Base-by-base conservation (phyloP, 2,329 filamentous ascomycete genomes). In the Ambrosiella xylebori region DNA sequence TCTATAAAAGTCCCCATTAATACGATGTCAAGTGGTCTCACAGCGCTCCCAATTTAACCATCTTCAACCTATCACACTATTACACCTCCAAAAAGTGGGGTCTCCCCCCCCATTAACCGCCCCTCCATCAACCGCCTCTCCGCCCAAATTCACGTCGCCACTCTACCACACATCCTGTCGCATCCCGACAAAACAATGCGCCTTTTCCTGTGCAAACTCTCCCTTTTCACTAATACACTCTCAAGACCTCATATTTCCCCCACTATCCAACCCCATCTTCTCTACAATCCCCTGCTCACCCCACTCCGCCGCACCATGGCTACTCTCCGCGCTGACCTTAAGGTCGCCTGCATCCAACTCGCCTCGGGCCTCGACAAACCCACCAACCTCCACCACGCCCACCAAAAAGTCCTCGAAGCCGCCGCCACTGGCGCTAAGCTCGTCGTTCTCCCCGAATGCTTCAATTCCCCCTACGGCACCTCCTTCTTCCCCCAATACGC, bases 381-480 rank as follows among this genome's bases (percentile, higher is more conserved):
- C 9, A 78, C 78, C 63, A 98, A 98, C 72, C 87, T 98, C 62
- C 68, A 77, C 19, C 84, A 84, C 68, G 91, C 93, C 11, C 84
- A 86, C 59, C 76, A 77, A 49, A 90, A 93, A 68, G 89, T 97
- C 60, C 78, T 88, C 62, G 83, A 88, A 69, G 91, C 93, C 4
- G 84, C 88, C 27, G 70, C 74, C 35, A 74, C 74, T 2, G 91
- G 91, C 64, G 88, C 91, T 61, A 82, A 86, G 59, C 82, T 98
- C 61, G 84, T 97, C 63, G 88, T 97, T 39, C 80, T 98, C 15
- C 93, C 93, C 40, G 93, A 98, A 74, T 98, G 93, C 77, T 98
- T 98, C 81, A 98, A 98, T 75, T 94, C 87, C 47, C 93, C 93
- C 7, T 98, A 98, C 71, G 93, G 93, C 64, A 89, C 83, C 63